Evolutionary conservation across 352 stramenopile genomes (phyloP).

Genomic region (Poterioochromonas sp.): DNA sequence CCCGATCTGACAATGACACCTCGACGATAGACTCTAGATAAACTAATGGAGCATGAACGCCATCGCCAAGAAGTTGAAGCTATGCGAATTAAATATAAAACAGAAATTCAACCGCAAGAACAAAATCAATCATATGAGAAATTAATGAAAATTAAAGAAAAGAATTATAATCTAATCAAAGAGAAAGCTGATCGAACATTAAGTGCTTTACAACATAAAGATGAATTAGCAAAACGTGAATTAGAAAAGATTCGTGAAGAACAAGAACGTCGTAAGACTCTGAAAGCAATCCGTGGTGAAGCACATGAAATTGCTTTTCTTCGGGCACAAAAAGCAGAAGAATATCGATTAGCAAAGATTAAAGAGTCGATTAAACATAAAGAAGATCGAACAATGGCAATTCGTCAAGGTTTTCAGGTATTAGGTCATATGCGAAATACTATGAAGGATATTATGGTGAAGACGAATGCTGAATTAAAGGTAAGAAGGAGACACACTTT

Average conservation of each 20-base stretch:
- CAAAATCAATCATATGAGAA: not conserved
- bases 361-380: constrained; percentile 3
- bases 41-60: not conserved
- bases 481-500: not conserved
- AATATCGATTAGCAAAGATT: constrained; percentile 7
- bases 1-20: not conserved
- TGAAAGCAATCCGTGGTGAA: constrained; percentile 21
- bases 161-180: not conserved
- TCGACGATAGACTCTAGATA: not conserved
- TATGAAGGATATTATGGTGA: constrained; percentile 33
- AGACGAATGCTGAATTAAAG: constrained; percentile 28
- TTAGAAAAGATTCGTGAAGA: constrained; percentile 6
- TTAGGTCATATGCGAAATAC: constrained; percentile 12
- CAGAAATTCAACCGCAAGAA: not conserved
- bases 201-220: not conserved
- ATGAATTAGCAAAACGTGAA: constrained; percentile 21
- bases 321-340: not conserved
- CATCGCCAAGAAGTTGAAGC: not conserved
- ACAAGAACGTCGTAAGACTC: not conserved
- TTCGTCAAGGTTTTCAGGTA: constrained; percentile 2
- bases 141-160: not conserved
- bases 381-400: constrained; percentile 16
- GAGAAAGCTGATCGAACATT: constrained; percentile 23
- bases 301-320: not conserved
- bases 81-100: not conserved